Evolutionary conservation across 2,329 filamentous ascomycete species (phyloP).

Genomic region (Epicoccum sorghinum): DNA sequence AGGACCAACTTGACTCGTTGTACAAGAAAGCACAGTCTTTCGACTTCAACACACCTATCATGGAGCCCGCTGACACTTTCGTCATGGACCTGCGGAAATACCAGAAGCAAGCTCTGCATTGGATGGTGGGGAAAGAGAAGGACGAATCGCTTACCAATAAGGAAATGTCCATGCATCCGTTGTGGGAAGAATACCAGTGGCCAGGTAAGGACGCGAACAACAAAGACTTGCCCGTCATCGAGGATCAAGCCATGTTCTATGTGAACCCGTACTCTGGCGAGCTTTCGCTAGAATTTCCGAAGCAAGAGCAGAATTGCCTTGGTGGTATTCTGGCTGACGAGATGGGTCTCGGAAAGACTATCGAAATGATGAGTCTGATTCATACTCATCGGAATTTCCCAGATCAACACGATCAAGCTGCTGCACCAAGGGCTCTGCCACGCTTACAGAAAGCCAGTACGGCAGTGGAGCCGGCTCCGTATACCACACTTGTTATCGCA

Average conservation of each 20-base stretch:
- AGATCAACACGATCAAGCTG: slow-evolving; percentile 33
- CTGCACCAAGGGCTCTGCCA: slow-evolving; percentile 66
- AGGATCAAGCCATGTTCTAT: slow-evolving; percentile 78
- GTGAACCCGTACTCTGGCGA: slow-evolving; percentile 98
- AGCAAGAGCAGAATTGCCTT: slow-evolving; percentile 91
- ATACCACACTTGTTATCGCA: slow-evolving; percentile 92
- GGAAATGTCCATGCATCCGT: slow-evolving; percentile 87
- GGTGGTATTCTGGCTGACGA: slow-evolving; percentile 94
- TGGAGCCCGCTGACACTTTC: slow-evolving; percentile 83
- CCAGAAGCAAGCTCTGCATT: slow-evolving; percentile 92
- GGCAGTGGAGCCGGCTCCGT: slow-evolving; percentile 72
- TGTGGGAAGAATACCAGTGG: slow-evolving; percentile 97
- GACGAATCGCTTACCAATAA: slow-evolving; percentile 70
- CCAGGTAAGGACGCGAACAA: slow-evolving; percentile 87
- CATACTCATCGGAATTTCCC: slow-evolving; percentile 77
- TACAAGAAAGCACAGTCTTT: slow-evolving; percentile 98
- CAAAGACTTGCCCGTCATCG: slow-evolving; percentile 69
- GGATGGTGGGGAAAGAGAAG: slow-evolving; percentile 95
- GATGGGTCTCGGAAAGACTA: slow-evolving; percentile 98
- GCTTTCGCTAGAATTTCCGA: slow-evolving; percentile 86
- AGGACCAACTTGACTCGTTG: slow-evolving; percentile 90
- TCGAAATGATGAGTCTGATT: slow-evolving; percentile 94
- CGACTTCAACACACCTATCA: slow-evolving; percentile 88
- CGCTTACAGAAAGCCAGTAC: slow-evolving; percentile 64
- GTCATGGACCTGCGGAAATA: slow-evolving; percentile 85